These are phyloP conservation scores for Russula ochroleuca DNA, from an alignment of 768 basidiomycete species.

Conservation along the genomic window DNA sequence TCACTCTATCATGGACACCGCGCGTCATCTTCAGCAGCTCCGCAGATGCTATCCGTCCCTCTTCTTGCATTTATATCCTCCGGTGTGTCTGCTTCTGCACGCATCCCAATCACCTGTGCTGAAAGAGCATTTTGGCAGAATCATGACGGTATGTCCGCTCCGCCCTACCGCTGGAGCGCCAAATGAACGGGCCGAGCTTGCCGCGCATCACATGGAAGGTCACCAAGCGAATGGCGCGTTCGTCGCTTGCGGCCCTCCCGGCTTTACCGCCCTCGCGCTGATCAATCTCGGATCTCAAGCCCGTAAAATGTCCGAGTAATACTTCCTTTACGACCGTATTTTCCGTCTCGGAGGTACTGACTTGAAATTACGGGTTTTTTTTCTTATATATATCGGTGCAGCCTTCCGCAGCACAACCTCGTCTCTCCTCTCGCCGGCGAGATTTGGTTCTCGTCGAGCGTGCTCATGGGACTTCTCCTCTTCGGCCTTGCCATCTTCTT, in stretches of 20 bases:
- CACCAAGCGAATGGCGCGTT: constrained; percentile 49
- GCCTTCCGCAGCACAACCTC: constrained; percentile 37
- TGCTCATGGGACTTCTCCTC: constrained; percentile 40
- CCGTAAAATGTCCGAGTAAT: constrained; percentile 35
- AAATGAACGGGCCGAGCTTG: not conserved
- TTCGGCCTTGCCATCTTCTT: constrained; percentile 48
- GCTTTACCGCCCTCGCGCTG: constrained; percentile 47
- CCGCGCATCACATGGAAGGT: constrained; percentile 35
- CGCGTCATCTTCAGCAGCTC: too few species aligned
- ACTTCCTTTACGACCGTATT: not conserved
- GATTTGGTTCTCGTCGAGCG: constrained; percentile 43
- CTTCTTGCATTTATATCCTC: constrained; percentile 48
- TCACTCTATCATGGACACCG: too few species aligned
- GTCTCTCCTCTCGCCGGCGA: constrained; percentile 41
- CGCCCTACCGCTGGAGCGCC: too few species aligned
- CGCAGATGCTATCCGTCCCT: too few species aligned
- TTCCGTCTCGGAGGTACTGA: not conserved
- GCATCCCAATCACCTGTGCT: not conserved
- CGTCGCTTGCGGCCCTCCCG: constrained; percentile 46
- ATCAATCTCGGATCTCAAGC: constrained; percentile 43
- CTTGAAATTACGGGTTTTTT: not conserved
- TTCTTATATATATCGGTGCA: constrained; percentile 17
- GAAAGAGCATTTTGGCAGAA: constrained; percentile 28
- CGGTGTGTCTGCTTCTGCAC: constrained; percentile 32
- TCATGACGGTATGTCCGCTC: constrained; percentile 37